Evolutionary conservation across 2,329 filamentous ascomycete species (phyloP).

Genomic region (Pestalotiopsis sp.): DNA sequence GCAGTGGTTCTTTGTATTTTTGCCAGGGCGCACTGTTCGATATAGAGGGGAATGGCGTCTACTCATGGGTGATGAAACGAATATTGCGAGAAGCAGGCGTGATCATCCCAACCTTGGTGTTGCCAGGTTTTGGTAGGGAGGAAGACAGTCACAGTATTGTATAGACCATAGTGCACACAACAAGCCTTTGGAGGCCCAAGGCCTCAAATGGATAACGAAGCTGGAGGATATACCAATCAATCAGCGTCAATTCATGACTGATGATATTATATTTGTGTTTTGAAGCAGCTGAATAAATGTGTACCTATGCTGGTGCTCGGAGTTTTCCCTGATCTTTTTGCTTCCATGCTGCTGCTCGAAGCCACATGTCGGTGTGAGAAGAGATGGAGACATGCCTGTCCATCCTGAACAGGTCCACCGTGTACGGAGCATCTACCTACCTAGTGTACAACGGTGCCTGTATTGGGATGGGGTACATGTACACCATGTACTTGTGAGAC

Average conservation of each 20-base stretch:
- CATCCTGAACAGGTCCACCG: too few relatives aligned
- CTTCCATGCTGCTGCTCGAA: too few relatives aligned
- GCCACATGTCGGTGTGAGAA: too few relatives aligned
- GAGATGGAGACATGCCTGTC: too few relatives aligned
- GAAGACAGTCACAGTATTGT: slow-evolving; percentile 7
- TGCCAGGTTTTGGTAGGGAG: background rate
- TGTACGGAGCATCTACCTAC: too few relatives aligned
- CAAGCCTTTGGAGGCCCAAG: background rate
- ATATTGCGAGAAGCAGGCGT: background rate
- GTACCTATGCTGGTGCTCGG: too few relatives aligned
- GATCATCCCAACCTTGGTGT: background rate
- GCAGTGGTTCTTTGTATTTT: slow-evolving; percentile 6
- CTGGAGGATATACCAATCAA: background rate
- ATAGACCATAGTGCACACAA: slow-evolving; percentile 10
- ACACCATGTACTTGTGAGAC: too few relatives aligned
- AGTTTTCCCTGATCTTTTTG: too few relatives aligned
- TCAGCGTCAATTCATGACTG: background rate
- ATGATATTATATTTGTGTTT: background rate
- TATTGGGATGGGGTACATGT: too few relatives aligned
- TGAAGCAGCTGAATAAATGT: too few relatives aligned
- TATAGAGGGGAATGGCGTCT: slow-evolving; percentile 1
- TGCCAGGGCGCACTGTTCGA: background rate
- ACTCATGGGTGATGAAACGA: background rate
- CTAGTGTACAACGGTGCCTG: too few relatives aligned
- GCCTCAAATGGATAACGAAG: slow-evolving; percentile 3